Evolutionary conservation across 2,329 filamentous ascomycete genomes (phyloP), one percentile per base, ranked within the genome.

Genomic region (Arthrobotrys entomopaga): DNA sequence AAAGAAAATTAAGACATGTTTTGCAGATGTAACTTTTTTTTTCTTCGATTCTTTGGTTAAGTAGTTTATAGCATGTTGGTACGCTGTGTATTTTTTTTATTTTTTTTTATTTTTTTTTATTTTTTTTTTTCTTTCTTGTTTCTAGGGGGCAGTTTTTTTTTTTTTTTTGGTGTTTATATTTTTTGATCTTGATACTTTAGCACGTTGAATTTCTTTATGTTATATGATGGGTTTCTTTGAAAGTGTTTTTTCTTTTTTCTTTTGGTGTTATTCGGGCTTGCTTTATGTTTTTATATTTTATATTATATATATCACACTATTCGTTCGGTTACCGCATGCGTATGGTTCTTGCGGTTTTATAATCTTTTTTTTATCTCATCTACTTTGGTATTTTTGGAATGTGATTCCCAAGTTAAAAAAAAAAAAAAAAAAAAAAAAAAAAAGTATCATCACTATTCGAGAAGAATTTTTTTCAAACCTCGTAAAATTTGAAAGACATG

Each of bases 1-100:
- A 19, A 6, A n/a, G 16, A 46, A 19, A 50, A 58, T n/a, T 34
- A 24, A 67, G 65, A 69, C 65, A 61, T 69, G 56, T 69, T 54
- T 67, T 38, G 34, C 46, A 69, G 56, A 54, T 69, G 65, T 69
- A 69, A n/a, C n/a, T n/a, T 61, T 48, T 48, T 61, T 54, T 46
- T 34, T 48, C 19, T 59, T 59, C 40, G 16, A 20, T 10, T 59
- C 43, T 15, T 43, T 2, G 19, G 19, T 58, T 59, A n/a, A n/a
- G n/a, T n/a, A 24, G 19, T 8, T 48, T 43, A 20, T 16, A 19
- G 64, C 54, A 60, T 60, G 54, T 67, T 59, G 43, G 64, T 20
- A 19, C 19, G 22, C 54, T 52, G 65, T 29, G 52, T 54, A 38
- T 50, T 19, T 50, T 69, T 34, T 16, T 34, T 40, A 40, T 42